phyloP scores from a whole-genome alignment of 352 stramenopile genomes.

The Phytophthora sp. region DNA sequence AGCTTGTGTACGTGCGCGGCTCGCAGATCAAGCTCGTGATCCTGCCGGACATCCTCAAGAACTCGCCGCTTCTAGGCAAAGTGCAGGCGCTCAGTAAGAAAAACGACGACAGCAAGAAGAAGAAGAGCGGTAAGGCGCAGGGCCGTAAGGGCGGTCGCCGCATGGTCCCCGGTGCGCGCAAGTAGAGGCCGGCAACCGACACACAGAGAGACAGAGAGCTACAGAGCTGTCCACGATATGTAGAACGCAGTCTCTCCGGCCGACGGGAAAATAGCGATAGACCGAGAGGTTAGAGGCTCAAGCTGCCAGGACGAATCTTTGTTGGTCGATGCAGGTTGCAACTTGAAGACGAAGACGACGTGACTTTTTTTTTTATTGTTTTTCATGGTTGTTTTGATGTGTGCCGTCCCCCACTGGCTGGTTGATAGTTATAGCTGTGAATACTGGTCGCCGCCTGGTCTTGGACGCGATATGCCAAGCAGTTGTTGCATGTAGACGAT shows the following conservation, averaged over 20 bases:
- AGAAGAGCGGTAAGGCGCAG: slow-evolving; percentile 35
- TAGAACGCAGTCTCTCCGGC: background rate
- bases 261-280: background rate
- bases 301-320: background rate
- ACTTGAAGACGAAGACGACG: slow-evolving; percentile 27
- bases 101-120: slow-evolving; percentile 63
- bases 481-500: slow-evolving; percentile 1
- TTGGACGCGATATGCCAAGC: background rate
- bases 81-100: slow-evolving; percentile 90
- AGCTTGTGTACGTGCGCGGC: slow-evolving; percentile 95
- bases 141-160: slow-evolving; percentile 34
- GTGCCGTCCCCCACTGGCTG: background rate
- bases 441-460: background rate
- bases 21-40: slow-evolving; percentile 98
- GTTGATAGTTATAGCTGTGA: background rate
- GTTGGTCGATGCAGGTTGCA: too few species aligned
- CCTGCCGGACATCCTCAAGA: slow-evolving; percentile 96
- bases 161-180: slow-evolving; percentile 33
- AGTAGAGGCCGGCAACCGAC: too few species aligned
- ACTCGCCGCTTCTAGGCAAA: slow-evolving; percentile 97
- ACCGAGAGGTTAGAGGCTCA: background rate
- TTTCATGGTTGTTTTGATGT: slow-evolving; percentile 13
- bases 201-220: too few species aligned
- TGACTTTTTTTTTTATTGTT: slow-evolving; percentile 35
- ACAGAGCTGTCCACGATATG: background rate